Evolutionary conservation across 352 stramenopile species (phyloP).

Genomic region (Phytophthora macrochlamydospora): DNA sequence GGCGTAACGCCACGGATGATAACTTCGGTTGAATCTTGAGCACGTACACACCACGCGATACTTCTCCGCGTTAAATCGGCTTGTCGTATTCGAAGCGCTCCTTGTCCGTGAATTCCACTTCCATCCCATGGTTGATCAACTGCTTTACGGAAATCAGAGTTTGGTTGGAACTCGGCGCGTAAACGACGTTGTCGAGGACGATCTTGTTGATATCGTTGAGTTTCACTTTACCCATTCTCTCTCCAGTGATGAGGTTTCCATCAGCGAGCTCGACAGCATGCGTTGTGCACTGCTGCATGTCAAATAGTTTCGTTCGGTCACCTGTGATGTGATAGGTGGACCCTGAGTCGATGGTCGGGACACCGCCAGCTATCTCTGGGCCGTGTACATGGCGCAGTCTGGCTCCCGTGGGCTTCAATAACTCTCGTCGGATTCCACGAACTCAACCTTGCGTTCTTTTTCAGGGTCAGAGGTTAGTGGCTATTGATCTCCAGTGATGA

Average conservation of each 20-base stretch:
- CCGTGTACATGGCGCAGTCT: not conserved
- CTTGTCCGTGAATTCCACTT: not conserved
- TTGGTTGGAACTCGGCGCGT: slow-evolving; percentile 3
- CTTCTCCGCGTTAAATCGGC: not conserved
- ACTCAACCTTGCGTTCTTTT: not conserved
- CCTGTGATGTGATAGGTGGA: not conserved
- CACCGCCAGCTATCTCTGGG: not conserved
- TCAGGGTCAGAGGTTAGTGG: not conserved
- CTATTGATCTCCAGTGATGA: too few relatives aligned
- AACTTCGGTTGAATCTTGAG: not conserved
- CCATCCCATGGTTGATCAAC: not conserved
- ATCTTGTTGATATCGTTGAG: not conserved
- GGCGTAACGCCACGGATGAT: not conserved
- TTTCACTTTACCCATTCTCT: not conserved
- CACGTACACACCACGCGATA: not conserved
- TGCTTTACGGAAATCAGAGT: slow-evolving; percentile 14
- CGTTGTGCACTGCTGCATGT: not conserved
- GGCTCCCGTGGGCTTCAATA: not conserved
- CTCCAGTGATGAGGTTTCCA: not conserved
- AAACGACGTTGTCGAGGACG: not conserved
- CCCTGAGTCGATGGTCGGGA: not conserved
- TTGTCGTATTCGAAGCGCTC: not conserved
- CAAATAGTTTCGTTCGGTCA: not conserved
- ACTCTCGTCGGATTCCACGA: not conserved
- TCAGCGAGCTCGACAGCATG: not conserved